phyloP scores from a whole-genome alignment of 495 filamentous ascomycete genomes.

The Aspergillus coremiiformis region DNA sequence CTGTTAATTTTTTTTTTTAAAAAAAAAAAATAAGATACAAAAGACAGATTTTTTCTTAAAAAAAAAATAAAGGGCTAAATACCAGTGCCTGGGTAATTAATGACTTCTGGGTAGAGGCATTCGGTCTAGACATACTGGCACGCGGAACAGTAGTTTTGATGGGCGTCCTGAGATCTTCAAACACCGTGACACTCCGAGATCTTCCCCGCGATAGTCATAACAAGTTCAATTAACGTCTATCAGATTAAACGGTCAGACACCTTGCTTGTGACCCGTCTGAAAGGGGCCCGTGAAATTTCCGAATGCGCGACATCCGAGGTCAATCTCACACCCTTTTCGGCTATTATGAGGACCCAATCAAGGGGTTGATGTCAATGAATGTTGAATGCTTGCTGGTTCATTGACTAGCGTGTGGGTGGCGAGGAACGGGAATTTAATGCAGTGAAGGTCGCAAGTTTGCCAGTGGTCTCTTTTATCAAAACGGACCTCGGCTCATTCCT shows the following conservation, averaged over 20 bases:
- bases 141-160: not conserved
- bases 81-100: conserved; percentile 25
- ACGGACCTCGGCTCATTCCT: conserved; percentile 35
- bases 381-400: not conserved
- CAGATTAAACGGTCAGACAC: conserved; percentile 1
- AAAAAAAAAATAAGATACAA: not conserved
- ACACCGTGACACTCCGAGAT: not conserved
- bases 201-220: conserved; percentile 1
- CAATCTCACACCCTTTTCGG: not conserved
- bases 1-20: not conserved
- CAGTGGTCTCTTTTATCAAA: not conserved
- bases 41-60: not conserved
- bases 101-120: conserved; percentile 19
- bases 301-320: conserved; percentile 16
- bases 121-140: conserved; percentile 28
- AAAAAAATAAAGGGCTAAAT: not conserved
- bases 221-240: conserved; percentile 1
- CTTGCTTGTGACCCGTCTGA: conserved; percentile 7
- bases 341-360: not conserved
- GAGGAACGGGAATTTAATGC: conserved; percentile 14
- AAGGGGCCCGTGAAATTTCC: conserved; percentile 10
- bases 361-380: not conserved
- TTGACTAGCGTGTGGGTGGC: conserved; percentile 6
- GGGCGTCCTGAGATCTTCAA: not conserved
- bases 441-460: not conserved